Percentiles rank a stretch among this genome's conserved stretches.
Evolutionary conservation across 73 alveolate genomes (phyloP).

Genomic region (Blepharisma japonicum): DNA sequence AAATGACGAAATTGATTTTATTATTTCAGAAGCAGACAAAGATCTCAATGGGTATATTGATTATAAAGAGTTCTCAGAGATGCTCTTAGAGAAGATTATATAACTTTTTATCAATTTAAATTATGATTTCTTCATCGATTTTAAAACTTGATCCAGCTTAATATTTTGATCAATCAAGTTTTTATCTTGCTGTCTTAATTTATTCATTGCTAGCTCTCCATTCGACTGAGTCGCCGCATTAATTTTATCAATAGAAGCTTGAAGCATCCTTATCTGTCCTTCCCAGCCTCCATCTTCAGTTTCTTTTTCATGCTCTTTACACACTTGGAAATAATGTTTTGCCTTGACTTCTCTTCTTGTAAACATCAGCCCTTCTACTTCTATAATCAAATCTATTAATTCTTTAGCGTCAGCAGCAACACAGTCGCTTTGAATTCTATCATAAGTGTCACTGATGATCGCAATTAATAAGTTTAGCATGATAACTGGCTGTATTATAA

Average conservation of each 20-base stretch:
- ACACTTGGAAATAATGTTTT: background rate
- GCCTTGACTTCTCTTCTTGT: background rate
- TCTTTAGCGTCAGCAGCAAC: conserved; percentile 18
- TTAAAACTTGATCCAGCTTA: no score
- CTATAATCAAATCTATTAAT: background rate
- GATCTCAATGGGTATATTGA: background rate
- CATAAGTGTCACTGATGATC: conserved; percentile 27
- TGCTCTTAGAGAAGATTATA: background rate
- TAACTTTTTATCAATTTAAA: no score
- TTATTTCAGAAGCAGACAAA: background rate
- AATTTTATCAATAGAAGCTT: no score
- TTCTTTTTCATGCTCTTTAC: conserved; percentile 3
- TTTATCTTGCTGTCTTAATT: no score
- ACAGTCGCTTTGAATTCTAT: conserved; percentile 3
- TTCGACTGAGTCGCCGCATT: no score
- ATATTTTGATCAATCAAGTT: no score
- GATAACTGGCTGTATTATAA: background rate
- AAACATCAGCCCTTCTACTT: conserved; percentile 26
- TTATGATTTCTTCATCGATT: no score
- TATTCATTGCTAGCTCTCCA: no score
- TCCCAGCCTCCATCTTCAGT: conserved; percentile 23
- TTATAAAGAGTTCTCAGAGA: background rate
- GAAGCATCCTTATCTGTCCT: background rate
- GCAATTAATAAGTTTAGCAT: conserved; percentile 18
- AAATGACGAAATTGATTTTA: no score